Evolutionary conservation across 2,329 filamentous ascomycete species (phyloP).

Genomic region (Curvularia hawaiiensis): DNA sequence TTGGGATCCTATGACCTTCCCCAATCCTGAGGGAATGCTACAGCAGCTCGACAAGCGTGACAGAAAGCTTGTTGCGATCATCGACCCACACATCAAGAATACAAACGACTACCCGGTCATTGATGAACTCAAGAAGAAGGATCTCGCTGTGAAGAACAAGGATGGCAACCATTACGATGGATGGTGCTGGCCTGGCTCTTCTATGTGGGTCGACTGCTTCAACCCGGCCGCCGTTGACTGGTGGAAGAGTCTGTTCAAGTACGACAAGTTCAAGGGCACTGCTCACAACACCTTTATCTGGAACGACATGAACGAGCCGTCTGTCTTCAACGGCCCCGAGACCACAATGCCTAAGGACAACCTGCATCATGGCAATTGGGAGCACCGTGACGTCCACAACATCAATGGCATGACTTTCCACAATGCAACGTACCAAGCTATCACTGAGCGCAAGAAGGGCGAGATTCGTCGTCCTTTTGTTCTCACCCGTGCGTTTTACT

Average conservation of each 20-base stretch:
- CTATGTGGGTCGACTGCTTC: constrained; percentile 95
- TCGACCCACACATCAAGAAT: constrained; percentile 98
- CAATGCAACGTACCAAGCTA: constrained; percentile 87
- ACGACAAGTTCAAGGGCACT: constrained; percentile 84
- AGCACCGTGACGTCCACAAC: constrained; percentile 96
- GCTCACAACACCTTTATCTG: constrained; percentile 89
- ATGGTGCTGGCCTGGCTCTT: constrained; percentile 98
- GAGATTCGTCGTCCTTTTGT: constrained; percentile 88
- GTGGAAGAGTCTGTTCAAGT: constrained; percentile 91
- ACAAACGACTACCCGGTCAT: constrained; percentile 75
- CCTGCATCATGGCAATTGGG: constrained; percentile 87
- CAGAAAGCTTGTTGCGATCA: constrained; percentile 90
- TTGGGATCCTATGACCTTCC: constrained; percentile 89
- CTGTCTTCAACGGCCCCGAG: constrained; percentile 97
- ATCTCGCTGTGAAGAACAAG: constrained; percentile 86
- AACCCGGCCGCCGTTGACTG: constrained; percentile 89
- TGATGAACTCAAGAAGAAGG: constrained; percentile 81
- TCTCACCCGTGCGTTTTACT: constrained; percentile 89
- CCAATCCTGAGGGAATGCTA: constrained; percentile 84
- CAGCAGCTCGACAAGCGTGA: constrained; percentile 84
- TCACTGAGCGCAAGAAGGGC: constrained; percentile 83
- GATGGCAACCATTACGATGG: constrained; percentile 88
- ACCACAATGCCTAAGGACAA: constrained; percentile 99
- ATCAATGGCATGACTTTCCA: constrained; percentile 93
- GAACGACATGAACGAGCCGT: constrained; percentile 99